Conservation (phyloP, 257 asterid species). For the Handroanthus guayacan region DNA sequence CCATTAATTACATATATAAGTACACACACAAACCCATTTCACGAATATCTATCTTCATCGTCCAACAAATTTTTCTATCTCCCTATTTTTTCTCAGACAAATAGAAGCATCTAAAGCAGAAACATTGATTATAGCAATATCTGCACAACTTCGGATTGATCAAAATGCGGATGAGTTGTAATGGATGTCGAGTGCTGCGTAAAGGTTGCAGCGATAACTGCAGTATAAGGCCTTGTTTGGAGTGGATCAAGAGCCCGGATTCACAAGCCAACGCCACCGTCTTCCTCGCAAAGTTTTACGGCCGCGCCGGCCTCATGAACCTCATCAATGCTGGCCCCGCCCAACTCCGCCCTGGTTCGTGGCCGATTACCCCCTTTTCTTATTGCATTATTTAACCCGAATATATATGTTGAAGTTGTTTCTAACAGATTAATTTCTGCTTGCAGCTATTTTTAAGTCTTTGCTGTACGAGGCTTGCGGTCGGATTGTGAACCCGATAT, state of each 20-base stretch:
- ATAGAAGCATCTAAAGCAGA: no score
- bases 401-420: not conserved
- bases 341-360: conserved; percentile 80
- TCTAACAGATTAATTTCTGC: not conserved
- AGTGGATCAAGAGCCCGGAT: conserved; percentile 76
- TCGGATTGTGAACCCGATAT: conserved; percentile 82
- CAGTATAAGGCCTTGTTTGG: conserved; percentile 81
- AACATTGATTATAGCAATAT: not conserved
- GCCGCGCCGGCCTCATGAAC: conserved; percentile 94
- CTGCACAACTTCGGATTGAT: not conserved
- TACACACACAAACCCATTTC: not conserved
- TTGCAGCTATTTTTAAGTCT: conserved; percentile 78
- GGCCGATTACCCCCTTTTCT: not conserved
- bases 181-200: conserved; percentile 83
- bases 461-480: conserved; percentile 90
- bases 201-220: conserved; percentile 85
- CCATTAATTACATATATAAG: not conserved
- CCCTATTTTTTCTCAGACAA: not conserved
- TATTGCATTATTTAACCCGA: conserved; percentile 40
- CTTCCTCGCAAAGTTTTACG: conserved; percentile 86
- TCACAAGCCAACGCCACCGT: conserved; percentile 90
- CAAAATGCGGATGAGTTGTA: conserved; percentile 83
- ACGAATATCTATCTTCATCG: not conserved
- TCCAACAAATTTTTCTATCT: not conserved
- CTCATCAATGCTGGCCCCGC: conserved; percentile 88